Evolutionary conservation across 495 filamentous ascomycete genomes (phyloP).

Genomic region (Aspergillus haitiensis): DNA sequence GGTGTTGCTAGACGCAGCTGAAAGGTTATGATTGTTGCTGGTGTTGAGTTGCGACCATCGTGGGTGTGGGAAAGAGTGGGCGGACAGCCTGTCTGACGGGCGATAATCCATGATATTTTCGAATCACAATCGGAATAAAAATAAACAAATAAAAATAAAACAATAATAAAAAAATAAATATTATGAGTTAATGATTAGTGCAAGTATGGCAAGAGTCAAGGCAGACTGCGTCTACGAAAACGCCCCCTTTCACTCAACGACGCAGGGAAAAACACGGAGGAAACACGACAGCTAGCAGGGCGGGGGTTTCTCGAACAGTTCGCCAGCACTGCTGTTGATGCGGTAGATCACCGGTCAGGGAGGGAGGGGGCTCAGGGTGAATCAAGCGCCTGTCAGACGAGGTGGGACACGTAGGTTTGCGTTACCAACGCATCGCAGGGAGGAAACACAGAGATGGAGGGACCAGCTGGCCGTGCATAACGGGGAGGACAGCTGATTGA

Average conservation of each 20-base stretch:
- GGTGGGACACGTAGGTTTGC: slow-evolving; percentile 16
- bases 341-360: slow-evolving; percentile 12
- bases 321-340: slow-evolving; percentile 4
- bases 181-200: slow-evolving; percentile 8
- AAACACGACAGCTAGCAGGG: slow-evolving; percentile 13
- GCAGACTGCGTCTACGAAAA: slow-evolving; percentile 4
- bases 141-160: slow-evolving; percentile 1
- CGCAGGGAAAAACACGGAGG: slow-evolving; percentile 19
- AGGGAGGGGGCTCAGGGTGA: not conserved
- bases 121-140: not conserved
- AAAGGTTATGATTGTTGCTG: slow-evolving; percentile 19
- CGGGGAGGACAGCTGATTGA: slow-evolving; percentile 18
- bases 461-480: slow-evolving; percentile 19
- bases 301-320: not conserved
- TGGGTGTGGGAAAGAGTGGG: slow-evolving; percentile 33
- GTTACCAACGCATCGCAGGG: slow-evolving; percentile 17
- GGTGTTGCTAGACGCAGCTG: slow-evolving; percentile 21
- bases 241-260: slow-evolving; percentile 6
- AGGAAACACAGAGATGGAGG: slow-evolving; percentile 17
- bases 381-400: slow-evolving; percentile 11
- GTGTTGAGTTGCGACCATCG: slow-evolving; percentile 35
- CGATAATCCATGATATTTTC: slow-evolving; percentile 33
- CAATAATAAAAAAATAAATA: not conserved
- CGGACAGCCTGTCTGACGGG: slow-evolving; percentile 28
- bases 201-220: slow-evolving; percentile 12